Conservation (phyloP, 2,329 filamentous ascomycete species). For the Diplocarpon mali region DNA sequence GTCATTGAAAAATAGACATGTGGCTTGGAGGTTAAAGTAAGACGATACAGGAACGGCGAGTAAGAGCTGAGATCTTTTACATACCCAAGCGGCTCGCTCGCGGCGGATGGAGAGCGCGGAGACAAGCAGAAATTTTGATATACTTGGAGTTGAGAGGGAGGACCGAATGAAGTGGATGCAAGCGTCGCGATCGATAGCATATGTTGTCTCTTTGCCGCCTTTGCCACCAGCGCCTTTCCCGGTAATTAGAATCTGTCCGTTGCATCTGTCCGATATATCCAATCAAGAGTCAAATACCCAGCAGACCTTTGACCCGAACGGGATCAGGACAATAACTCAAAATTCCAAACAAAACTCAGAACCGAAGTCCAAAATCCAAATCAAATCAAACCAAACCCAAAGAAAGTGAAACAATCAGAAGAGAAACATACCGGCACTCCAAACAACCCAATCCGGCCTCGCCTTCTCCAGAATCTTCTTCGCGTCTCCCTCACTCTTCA, state of each 20-base stretch:
- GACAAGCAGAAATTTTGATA: constrained; percentile 54
- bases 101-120: constrained; percentile 48
- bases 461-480: constrained; percentile 49
- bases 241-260: neutral
- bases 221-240: constrained; percentile 44
- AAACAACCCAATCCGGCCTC: constrained; percentile 55
- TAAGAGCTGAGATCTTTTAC: too few species aligned
- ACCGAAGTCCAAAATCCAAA: neutral
- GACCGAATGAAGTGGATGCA: constrained; percentile 52
- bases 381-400: too few species aligned
- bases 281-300: too few species aligned
- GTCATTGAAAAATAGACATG: too few species aligned
- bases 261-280: too few species aligned
- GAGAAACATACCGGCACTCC: constrained; percentile 46
- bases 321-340: neutral
- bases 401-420: neutral
- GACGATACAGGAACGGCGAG: too few species aligned
- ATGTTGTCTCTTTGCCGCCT: constrained; percentile 44
- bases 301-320: neutral
- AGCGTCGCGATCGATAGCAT: constrained; percentile 51
- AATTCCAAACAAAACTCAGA: neutral
- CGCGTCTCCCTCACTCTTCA: constrained; percentile 52
- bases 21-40: too few species aligned
- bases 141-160: constrained; percentile 39
- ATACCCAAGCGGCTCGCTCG: constrained; percentile 35